These are phyloP conservation scores for Coemansia guatemalensis DNA, from an alignment of 192 early-diverging fungal genomes.

Conservation along the genomic window DNA sequence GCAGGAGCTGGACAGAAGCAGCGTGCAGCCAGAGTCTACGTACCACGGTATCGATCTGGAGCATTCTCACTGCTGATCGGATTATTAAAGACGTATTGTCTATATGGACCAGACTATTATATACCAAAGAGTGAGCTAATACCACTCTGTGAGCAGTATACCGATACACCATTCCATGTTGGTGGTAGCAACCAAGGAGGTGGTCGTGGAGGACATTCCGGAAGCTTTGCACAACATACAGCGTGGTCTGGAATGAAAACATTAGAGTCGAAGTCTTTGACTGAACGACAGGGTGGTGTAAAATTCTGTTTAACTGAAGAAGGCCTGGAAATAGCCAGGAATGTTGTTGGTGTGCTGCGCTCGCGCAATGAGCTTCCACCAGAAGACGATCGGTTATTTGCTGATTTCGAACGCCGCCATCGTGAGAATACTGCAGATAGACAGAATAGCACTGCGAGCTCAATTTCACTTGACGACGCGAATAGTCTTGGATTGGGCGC, in stretches of 20 bases:
- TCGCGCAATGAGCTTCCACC: constrained; percentile 25
- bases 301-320: constrained; percentile 71
- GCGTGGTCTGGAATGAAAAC: constrained; percentile 81
- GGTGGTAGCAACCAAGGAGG: constrained; percentile 38
- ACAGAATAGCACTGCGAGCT: neutral
- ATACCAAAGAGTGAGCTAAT: constrained; percentile 74
- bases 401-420: constrained; percentile 13
- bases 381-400: constrained; percentile 20
- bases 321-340: constrained; percentile 61
- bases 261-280: constrained; percentile 66
- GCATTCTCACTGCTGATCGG: constrained; percentile 79
- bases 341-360: constrained; percentile 44
- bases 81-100: constrained; percentile 52
- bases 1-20: constrained; percentile 3
- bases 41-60: constrained; percentile 76
- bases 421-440: neutral
- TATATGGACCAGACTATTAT: constrained; percentile 40
- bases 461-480: neutral
- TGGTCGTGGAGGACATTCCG: constrained; percentile 23
- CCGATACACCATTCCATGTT: constrained; percentile 64
- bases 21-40: constrained; percentile 51
- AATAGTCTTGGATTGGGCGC: neutral
- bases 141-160: constrained; percentile 60
- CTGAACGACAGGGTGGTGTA: constrained; percentile 60
- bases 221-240: constrained; percentile 54